Evolutionary conservation across 306 rosid species (phyloP).

Genomic region (Castanopsis chinensis): DNA sequence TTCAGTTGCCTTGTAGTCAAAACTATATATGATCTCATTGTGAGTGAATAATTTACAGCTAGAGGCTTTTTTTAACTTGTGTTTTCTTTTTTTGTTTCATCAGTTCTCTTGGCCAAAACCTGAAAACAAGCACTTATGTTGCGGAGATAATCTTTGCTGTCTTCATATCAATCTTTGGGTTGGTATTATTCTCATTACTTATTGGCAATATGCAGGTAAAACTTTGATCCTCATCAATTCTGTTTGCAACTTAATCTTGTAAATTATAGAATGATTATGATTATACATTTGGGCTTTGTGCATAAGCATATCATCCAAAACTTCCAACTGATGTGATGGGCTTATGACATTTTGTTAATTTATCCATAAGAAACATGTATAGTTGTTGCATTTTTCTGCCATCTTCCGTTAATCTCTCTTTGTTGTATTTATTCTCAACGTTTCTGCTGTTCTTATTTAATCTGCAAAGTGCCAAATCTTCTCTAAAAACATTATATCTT

Average conservation of each 20-base stretch:
- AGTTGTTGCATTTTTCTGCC: not conserved
- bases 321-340: too few relatives aligned
- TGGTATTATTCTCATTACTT: constrained; percentile 73
- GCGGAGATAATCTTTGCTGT: constrained; percentile 66
- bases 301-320: not conserved
- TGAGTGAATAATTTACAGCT: not conserved
- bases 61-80: not conserved
- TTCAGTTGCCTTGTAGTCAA: not conserved
- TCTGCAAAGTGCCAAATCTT: not conserved
- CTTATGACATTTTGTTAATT: not conserved
- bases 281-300: not conserved
- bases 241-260: not conserved
- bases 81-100: constrained; percentile 4
- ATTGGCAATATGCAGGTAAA: constrained; percentile 95
- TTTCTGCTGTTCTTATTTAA: not conserved
- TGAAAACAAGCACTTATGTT: constrained; percentile 56
- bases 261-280: not conserved
- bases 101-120: constrained; percentile 85
- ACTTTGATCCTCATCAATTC: not conserved
- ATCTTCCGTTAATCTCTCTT: not conserved
- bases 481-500: not conserved
- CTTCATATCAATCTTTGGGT: constrained; percentile 59
- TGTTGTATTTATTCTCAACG: not conserved
- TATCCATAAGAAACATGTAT: not conserved
- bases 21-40: not conserved